Evolutionary conservation across 805 yeast species (phyloP).

Genomic region (Starmerella potacharoeniae): DNA sequence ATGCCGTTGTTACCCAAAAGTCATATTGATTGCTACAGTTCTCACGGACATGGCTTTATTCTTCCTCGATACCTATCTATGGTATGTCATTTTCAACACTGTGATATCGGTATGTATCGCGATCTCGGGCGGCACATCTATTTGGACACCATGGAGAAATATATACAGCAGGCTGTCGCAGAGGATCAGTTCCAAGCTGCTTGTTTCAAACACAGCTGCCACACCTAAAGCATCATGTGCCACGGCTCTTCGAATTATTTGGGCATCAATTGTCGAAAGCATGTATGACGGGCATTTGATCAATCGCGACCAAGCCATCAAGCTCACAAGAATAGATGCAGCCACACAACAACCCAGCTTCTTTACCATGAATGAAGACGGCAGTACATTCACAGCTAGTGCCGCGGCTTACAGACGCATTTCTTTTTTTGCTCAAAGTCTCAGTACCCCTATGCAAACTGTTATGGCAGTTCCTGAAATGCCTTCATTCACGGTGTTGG

Average conservation of each 20-base stretch:
- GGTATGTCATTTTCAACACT: slow-evolving; percentile 79
- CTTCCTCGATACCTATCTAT: slow-evolving; percentile 69
- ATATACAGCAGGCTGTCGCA: slow-evolving; percentile 65
- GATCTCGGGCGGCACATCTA: slow-evolving; percentile 62
- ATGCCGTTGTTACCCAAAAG: slow-evolving; percentile 46
- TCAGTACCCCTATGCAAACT: slow-evolving; percentile 75
- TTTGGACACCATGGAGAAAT: slow-evolving; percentile 85
- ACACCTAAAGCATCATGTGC: not conserved
- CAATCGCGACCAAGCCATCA: slow-evolving; percentile 60
- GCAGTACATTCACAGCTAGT: slow-evolving; percentile 35
- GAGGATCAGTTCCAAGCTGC: slow-evolving; percentile 58
- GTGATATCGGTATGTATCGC: slow-evolving; percentile 61
- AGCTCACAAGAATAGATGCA: slow-evolving; percentile 47
- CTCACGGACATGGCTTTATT: slow-evolving; percentile 57
- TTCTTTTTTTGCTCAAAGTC: slow-evolving; percentile 80
- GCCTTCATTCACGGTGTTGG: slow-evolving; percentile 73
- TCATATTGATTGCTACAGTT: slow-evolving; percentile 44
- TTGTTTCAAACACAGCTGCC: slow-evolving; percentile 37
- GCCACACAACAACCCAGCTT: slow-evolving; percentile 50
- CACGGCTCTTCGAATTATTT: slow-evolving; percentile 31
- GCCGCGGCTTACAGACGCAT: slow-evolving; percentile 69
- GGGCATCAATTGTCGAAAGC: slow-evolving; percentile 76
- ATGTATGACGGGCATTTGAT: slow-evolving; percentile 74
- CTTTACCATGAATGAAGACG: slow-evolving; percentile 72
- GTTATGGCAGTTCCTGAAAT: slow-evolving; percentile 52